phyloP scores from a whole-genome alignment of 2,329 filamentous ascomycete species.

The Diplocarpon rosae region DNA sequence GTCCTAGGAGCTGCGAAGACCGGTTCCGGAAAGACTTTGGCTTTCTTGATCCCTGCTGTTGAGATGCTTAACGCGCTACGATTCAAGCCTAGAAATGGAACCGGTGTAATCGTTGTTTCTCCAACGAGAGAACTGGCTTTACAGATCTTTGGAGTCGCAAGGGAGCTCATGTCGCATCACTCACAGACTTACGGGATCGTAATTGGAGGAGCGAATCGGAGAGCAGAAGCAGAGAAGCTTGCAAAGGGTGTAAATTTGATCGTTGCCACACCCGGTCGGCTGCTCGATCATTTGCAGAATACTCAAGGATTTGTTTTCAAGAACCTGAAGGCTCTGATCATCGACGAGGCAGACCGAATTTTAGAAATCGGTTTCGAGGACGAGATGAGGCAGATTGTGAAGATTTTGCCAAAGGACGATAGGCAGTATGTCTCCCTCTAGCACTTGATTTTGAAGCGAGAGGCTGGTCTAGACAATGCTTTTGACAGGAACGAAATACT shows the following conservation, averaged over 20 bases:
- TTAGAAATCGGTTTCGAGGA: conserved; percentile 97
- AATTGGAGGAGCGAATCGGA: conserved; percentile 85
- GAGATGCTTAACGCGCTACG: conserved; percentile 84
- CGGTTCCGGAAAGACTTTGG: conserved; percentile 87
- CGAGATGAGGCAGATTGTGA: conserved; percentile 93
- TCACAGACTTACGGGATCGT: conserved; percentile 73
- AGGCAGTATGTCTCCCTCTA: conserved; percentile 44
- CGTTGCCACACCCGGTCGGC: conserved; percentile 83
- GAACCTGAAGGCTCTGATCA: conserved; percentile 83
- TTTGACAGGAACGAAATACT: too few relatives aligned
- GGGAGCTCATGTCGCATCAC: conserved; percentile 28
- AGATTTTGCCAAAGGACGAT: conserved; percentile 78
- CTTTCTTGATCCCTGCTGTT: conserved; percentile 87
- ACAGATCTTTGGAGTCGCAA: conserved; percentile 90
- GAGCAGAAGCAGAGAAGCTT: conserved; percentile 89
- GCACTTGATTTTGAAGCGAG: neutral
- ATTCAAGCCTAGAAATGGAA: conserved; percentile 92
- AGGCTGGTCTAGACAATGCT: too few relatives aligned
- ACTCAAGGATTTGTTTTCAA: conserved; percentile 85
- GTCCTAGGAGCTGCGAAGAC: conserved; percentile 94
- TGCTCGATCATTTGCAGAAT: conserved; percentile 90
- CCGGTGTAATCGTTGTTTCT: conserved; percentile 84
- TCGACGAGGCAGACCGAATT: conserved; percentile 94
- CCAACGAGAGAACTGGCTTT: conserved; percentile 89
- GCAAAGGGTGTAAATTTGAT: conserved; percentile 88